phyloP scores from a whole-genome alignment of 169 alveolate species.

The Eimeria falciformis region DNA sequence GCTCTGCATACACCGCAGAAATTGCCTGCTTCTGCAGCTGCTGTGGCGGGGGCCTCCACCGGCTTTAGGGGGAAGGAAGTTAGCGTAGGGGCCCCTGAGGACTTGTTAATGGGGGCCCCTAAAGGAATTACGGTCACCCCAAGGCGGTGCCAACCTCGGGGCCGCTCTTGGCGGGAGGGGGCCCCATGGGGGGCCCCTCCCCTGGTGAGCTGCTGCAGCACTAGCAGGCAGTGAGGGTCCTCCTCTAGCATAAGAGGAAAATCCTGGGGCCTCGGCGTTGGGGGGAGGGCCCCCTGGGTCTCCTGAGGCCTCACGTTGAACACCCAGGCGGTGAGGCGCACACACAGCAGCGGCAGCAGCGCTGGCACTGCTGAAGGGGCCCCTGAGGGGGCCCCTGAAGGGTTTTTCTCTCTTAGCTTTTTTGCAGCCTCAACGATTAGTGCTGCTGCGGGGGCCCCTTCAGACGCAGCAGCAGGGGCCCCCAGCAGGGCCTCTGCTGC shows the following conservation, averaged over 20 bases:
- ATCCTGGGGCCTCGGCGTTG: background rate
- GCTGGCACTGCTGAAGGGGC: constrained; percentile 23
- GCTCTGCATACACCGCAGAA: constrained; percentile 38
- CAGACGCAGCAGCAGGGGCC: constrained; percentile 12
- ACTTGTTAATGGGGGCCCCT: background rate
- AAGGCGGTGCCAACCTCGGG: constrained; percentile 6
- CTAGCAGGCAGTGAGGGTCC: background rate
- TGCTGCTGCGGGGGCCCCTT: background rate
- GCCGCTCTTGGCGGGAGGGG: background rate
- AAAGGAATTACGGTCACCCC: background rate
- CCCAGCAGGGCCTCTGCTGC: constrained; percentile 11
- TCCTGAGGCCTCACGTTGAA: constrained; percentile 17
- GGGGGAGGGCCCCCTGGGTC: constrained; percentile 59
- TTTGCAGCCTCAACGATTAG: background rate
- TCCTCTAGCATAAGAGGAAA: constrained; percentile 27
- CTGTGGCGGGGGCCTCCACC: background rate
- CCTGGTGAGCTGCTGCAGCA: too few species aligned
- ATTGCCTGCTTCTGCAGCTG: background rate
- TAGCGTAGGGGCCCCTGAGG: constrained; percentile 16
- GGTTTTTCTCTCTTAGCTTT: background rate
- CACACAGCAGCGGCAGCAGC: constrained; percentile 18
- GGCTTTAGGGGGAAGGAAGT: background rate
- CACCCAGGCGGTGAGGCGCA: constrained; percentile 21
- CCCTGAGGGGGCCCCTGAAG: background rate
- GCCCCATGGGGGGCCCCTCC: constrained; percentile 25